A percentile compares a stretch with the other conserved stretches of the same genome.
These are phyloP conservation scores for Theileria equi DNA, from an alignment of 169 alveolate genomes.

Conservation along the genomic window DNA sequence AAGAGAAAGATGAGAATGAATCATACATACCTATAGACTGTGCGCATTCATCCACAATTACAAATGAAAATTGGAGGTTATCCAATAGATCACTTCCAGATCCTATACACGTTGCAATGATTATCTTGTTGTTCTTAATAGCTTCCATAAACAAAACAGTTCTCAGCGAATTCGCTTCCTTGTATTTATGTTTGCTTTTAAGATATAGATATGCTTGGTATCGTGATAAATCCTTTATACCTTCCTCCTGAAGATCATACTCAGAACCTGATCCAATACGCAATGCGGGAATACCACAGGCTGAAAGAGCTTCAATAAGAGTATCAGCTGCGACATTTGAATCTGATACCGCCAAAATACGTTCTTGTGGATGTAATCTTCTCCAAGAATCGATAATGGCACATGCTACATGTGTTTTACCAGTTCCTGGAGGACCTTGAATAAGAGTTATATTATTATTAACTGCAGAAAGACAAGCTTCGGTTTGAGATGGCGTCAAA, in stretches of 20 bases:
- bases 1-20: background rate
- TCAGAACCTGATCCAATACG: conserved; percentile 72
- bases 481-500: conserved; percentile 67
- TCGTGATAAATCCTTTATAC: conserved; percentile 60
- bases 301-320: conserved; percentile 67
- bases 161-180: conserved; percentile 73
- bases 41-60: conserved; percentile 84
- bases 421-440: conserved; percentile 85
- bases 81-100: conserved; percentile 81
- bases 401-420: conserved; percentile 79
- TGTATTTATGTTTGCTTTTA: conserved; percentile 59
- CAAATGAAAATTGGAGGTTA: conserved; percentile 73
- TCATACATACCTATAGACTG: conserved; percentile 73
- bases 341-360: conserved; percentile 76
- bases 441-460: conserved; percentile 67
- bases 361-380: conserved; percentile 48
- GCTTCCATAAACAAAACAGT: conserved; percentile 64
- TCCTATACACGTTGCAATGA: conserved; percentile 86
- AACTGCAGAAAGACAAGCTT: conserved; percentile 68
- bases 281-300: conserved; percentile 60
- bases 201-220: conserved; percentile 60
- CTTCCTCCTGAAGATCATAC: conserved; percentile 70
- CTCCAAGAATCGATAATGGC: conserved; percentile 75
- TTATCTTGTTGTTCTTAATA: conserved; percentile 69
- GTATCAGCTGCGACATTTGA: conserved; percentile 80